These are phyloP conservation scores for Volutella citrinella DNA, from an alignment of 2,329 filamentous ascomycete genomes.

Conservation along the genomic window DNA sequence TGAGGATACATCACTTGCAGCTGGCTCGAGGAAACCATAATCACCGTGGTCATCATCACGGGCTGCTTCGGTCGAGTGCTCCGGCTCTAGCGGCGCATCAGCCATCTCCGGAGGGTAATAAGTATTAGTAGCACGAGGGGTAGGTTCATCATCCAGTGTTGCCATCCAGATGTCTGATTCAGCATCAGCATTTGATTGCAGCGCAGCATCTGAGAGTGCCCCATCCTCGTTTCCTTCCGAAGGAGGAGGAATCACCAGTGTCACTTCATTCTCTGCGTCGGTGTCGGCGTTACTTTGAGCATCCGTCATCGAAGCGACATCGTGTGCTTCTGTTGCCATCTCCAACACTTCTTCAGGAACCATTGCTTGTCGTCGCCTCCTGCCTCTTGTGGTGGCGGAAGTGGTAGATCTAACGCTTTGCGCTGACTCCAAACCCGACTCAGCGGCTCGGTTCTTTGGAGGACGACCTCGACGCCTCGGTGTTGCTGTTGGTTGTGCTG, in stretches of 20 bases:
- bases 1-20: conserved; percentile 33
- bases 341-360: conserved; percentile 26
- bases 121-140: conserved; percentile 28
- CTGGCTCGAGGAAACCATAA: conserved; percentile 27
- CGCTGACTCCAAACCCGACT: conserved; percentile 21
- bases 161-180: conserved; percentile 48
- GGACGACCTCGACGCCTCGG: conserved; percentile 28
- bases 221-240: conserved; percentile 16
- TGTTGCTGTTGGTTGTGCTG: conserved; percentile 30
- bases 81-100: conserved; percentile 14
- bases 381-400: conserved; percentile 10
- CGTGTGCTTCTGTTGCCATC: conserved; percentile 19
- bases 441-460: conserved; percentile 21
- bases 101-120: conserved; percentile 8
- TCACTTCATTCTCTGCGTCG: conserved; percentile 25
- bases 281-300: conserved; percentile 24
- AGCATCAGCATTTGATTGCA: conserved; percentile 19
- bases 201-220: not conserved
- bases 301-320: conserved; percentile 9
- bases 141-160: conserved; percentile 36
- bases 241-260: conserved; percentile 21
- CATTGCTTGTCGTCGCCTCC: conserved; percentile 21
- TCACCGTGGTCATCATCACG: conserved; percentile 15
- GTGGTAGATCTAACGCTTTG: too few species aligned
- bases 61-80: conserved; percentile 6